These are phyloP conservation scores for Russula foetens DNA, from an alignment of 768 basidiomycete species.

Conservation along the genomic window DNA sequence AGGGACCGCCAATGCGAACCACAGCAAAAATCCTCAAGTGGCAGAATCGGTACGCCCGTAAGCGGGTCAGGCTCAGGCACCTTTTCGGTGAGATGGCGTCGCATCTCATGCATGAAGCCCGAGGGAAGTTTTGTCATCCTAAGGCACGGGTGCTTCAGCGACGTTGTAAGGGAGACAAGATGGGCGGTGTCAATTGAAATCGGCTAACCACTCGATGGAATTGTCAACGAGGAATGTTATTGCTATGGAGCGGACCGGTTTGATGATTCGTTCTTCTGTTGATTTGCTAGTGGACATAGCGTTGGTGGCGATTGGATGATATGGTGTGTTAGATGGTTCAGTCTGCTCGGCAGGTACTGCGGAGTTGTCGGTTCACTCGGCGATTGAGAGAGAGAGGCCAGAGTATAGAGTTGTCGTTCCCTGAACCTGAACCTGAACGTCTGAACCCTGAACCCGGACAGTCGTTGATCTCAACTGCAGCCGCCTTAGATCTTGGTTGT, in stretches of 20 bases:
- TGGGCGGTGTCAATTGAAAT: background rate
- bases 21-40: slow-evolving; percentile 67
- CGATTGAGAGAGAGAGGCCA: too few species aligned
- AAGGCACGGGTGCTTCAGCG: background rate
- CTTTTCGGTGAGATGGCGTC: slow-evolving; percentile 49
- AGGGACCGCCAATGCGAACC: slow-evolving; percentile 35
- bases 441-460: too few species aligned
- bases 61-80: slow-evolving; percentile 33
- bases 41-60: slow-evolving; percentile 54
- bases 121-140: slow-evolving; percentile 79
- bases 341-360: too few species aligned
- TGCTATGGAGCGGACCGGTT: slow-evolving; percentile 14
- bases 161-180: background rate
- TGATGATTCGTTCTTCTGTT: background rate
- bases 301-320: too few species aligned
- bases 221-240: slow-evolving; percentile 31
- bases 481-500: too few species aligned
- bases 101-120: slow-evolving; percentile 67
- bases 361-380: too few species aligned
- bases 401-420: too few species aligned
- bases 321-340: too few species aligned
- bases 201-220: slow-evolving; percentile 31
- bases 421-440: too few species aligned
- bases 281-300: background rate
- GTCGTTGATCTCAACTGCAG: too few species aligned